These are phyloP conservation scores for Didymella exigua DNA, from an alignment of 2,329 filamentous ascomycete genomes.

Conservation along the genomic window DNA sequence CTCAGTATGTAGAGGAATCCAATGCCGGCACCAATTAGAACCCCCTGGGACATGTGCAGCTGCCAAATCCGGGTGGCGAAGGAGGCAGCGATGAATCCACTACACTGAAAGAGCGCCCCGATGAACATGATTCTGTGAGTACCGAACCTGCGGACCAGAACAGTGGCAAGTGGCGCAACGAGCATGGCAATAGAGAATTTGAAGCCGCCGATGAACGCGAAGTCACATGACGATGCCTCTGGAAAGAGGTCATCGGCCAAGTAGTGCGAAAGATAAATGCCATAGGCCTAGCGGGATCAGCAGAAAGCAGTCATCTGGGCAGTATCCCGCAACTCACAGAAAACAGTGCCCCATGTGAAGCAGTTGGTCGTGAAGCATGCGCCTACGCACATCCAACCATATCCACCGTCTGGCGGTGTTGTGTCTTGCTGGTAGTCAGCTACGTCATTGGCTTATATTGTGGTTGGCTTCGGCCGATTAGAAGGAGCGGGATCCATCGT, in stretches of 20 bases:
- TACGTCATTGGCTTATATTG: not conserved
- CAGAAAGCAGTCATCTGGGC: not conserved
- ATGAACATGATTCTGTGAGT: slow-evolving; percentile 34
- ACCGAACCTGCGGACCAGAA: slow-evolving; percentile 28
- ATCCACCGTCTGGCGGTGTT: slow-evolving; percentile 2
- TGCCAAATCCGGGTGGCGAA: slow-evolving; percentile 48
- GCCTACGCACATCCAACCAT: not conserved
- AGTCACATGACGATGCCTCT: slow-evolving; percentile 39
- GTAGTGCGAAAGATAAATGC: slow-evolving; percentile 52
- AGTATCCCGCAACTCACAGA: not conserved
- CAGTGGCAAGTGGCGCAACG: slow-evolving; percentile 36
- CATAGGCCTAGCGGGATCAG: slow-evolving; percentile 30
- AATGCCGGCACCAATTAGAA: slow-evolving; percentile 47
- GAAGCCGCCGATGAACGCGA: slow-evolving; percentile 48
- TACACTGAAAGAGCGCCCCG: slow-evolving; percentile 40
- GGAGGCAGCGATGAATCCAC: slow-evolving; percentile 43
- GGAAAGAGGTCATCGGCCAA: slow-evolving; percentile 41
- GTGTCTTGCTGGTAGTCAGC: not conserved
- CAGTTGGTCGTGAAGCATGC: not conserved
- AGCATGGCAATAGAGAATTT: slow-evolving; percentile 41
- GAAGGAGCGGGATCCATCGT: not conserved
- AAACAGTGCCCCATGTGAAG: slow-evolving; percentile 5
- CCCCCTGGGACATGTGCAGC: slow-evolving; percentile 49
- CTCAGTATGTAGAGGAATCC: slow-evolving; percentile 47
- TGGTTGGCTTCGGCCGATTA: not conserved